Evolutionary conservation across 108 stramenopile species (phyloP).

Genomic region (Pseudonitzschia multistriata): DNA sequence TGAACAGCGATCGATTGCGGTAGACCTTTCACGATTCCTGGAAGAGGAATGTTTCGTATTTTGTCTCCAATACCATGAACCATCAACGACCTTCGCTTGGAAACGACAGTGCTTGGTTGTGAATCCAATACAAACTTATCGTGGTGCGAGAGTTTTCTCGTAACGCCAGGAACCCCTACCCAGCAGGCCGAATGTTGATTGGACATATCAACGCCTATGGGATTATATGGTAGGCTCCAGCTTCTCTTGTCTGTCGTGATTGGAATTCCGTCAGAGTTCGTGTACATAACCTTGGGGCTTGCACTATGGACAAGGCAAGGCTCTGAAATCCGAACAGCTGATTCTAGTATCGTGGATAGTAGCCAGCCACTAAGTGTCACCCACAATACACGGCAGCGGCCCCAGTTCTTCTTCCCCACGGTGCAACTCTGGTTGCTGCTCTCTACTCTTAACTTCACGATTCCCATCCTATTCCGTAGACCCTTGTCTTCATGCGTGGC

Average conservation of each 20-base stretch:
- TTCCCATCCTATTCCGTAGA: constrained; percentile 20
- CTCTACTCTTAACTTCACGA: constrained; percentile 16
- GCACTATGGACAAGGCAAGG: background rate
- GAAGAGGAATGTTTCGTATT: background rate
- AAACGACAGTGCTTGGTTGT: constrained; percentile 14
- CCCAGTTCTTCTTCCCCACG: constrained; percentile 13
- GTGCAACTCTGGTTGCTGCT: background rate
- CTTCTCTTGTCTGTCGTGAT: background rate
- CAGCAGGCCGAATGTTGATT: background rate
- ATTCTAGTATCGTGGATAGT: constrained; percentile 19
- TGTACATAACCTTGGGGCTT: constrained; percentile 14
- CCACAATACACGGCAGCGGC: constrained; percentile 22
- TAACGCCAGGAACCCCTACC: constrained; percentile 19
- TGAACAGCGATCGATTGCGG: constrained; percentile 14
- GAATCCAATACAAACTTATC: constrained; percentile 36
- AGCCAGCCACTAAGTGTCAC: constrained; percentile 23
- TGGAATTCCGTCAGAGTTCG: constrained; percentile 17
- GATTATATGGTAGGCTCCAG: constrained; percentile 30
- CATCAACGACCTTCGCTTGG: constrained; percentile 7
- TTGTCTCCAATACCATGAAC: background rate
- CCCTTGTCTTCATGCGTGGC: background rate
- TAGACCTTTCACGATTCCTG: background rate
- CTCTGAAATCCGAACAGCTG: background rate
- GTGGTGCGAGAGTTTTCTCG: constrained; percentile 21
- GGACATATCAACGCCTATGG: constrained; percentile 10